Percentiles rank a stretch among this genome's conserved stretches.
Conservation (phyloP, 768 basidiomycete species). For the Leccinum subgranulosum region DNA sequence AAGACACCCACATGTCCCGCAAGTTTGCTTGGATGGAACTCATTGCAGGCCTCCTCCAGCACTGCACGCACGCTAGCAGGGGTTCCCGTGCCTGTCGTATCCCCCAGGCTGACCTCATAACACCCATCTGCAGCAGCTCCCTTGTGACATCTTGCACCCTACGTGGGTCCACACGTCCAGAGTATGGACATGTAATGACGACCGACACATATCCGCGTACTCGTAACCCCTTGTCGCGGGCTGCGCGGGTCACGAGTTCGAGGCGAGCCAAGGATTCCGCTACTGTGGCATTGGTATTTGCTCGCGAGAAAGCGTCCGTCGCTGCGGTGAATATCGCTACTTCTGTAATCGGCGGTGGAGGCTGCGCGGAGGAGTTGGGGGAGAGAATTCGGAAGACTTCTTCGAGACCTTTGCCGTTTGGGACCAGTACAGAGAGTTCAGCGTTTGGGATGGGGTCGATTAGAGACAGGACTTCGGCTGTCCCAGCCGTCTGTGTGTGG, state of each 20-base stretch:
- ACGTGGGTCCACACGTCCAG: slow-evolving; percentile 67
- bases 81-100: slow-evolving; percentile 86
- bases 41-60: slow-evolving; percentile 65
- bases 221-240: slow-evolving; percentile 55
- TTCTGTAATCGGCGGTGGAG: slow-evolving; percentile 66
- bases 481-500: slow-evolving; percentile 75
- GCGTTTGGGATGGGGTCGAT: slow-evolving; percentile 51
- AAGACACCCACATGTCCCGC: slow-evolving; percentile 53
- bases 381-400: slow-evolving; percentile 57
- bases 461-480: slow-evolving; percentile 63
- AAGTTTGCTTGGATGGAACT: slow-evolving; percentile 60
- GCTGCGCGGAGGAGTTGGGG: slow-evolving; percentile 24
- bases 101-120: slow-evolving; percentile 89
- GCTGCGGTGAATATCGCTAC: slow-evolving; percentile 89
- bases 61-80: slow-evolving; percentile 65
- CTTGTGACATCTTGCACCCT: slow-evolving; percentile 67
- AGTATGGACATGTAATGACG: slow-evolving; percentile 80
- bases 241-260: slow-evolving; percentile 57
- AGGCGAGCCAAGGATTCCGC: slow-evolving; percentile 67
- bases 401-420: slow-evolving; percentile 76
- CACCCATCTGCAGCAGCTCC: slow-evolving; percentile 86
- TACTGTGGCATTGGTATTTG: slow-evolving; percentile 79
- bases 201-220: slow-evolving; percentile 88
- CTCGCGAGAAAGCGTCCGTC: slow-evolving; percentile 80
- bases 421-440: slow-evolving; percentile 77